Conservation (phyloP, 768 basidiomycete species). For the Lactarius quietus region DNA sequence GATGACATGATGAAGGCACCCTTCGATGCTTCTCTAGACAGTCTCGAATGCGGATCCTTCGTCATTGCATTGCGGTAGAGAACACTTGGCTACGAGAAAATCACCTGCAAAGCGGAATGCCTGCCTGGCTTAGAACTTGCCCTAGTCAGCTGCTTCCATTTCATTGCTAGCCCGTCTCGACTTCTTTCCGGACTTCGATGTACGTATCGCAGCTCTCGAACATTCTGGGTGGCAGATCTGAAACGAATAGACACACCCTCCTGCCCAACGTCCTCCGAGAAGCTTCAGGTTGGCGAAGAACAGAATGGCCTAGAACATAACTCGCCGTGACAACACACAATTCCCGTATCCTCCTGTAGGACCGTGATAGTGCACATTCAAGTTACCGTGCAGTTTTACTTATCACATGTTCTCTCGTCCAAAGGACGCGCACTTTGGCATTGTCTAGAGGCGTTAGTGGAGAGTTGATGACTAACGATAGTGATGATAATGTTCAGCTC, state of each 20-base stretch:
- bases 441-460: too few species aligned
- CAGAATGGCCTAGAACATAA: background rate
- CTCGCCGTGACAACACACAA: background rate
- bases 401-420: background rate
- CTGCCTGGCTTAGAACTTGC: background rate
- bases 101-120: background rate
- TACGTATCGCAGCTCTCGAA: background rate
- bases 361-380: background rate
- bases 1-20: slow-evolving; percentile 8
- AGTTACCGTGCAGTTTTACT: background rate
- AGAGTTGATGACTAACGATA: background rate
- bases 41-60: background rate
- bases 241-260: background rate
- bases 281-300: background rate
- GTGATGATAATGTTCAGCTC: background rate
- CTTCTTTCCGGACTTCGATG: background rate
- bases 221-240: background rate
- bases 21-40: background rate
- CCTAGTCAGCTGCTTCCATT: background rate
- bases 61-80: background rate
- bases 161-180: background rate
- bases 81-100: background rate
- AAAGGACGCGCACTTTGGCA: too few species aligned
- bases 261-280: background rate
- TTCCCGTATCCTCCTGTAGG: background rate